phyloP scores from a whole-genome alignment of 352 stramenopile genomes.

The Phytophthora tentaculata region DNA sequence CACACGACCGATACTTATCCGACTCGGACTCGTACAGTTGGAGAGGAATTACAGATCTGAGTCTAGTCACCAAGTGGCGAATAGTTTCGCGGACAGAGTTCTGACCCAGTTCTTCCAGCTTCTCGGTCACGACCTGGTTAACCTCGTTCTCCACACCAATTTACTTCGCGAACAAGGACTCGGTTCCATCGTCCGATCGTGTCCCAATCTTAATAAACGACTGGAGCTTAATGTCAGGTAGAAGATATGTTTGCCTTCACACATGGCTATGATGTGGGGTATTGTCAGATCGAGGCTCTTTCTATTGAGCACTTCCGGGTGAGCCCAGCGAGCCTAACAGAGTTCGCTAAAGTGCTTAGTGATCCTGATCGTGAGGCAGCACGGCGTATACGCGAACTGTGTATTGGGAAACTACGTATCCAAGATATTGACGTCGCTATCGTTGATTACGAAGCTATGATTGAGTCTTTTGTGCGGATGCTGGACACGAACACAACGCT shows the following conservation, averaged over 20 bases:
- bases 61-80: conserved; percentile 25
- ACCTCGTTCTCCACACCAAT: conserved; percentile 33
- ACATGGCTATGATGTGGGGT: conserved; percentile 28
- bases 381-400: conserved; percentile 15
- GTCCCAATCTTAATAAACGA: conserved; percentile 27
- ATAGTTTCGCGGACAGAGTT: conserved; percentile 31
- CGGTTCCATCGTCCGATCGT: conserved; percentile 31
- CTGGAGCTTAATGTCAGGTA: conserved; percentile 34
- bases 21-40: conserved; percentile 1
- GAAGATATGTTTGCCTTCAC: conserved; percentile 42
- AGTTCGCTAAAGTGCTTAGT: conserved; percentile 26
- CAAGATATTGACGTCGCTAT: conserved; percentile 21
- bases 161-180: conserved; percentile 31
- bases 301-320: conserved; percentile 32
- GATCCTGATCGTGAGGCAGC: conserved; percentile 12
- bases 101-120: conserved; percentile 32
- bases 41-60: conserved; percentile 29
- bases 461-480: conserved; percentile 18
- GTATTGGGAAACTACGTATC: conserved; percentile 21
- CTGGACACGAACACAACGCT: conserved; percentile 23
- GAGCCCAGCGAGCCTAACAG: conserved; percentile 13
- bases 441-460: conserved; percentile 24
- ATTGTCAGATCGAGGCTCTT: conserved; percentile 28
- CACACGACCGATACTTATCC: conserved; percentile 6
- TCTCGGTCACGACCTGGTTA: conserved; percentile 31